phyloP scores from a whole-genome alignment of 495 filamentous ascomycete species.

The Aspergillus bridgeri region DNA sequence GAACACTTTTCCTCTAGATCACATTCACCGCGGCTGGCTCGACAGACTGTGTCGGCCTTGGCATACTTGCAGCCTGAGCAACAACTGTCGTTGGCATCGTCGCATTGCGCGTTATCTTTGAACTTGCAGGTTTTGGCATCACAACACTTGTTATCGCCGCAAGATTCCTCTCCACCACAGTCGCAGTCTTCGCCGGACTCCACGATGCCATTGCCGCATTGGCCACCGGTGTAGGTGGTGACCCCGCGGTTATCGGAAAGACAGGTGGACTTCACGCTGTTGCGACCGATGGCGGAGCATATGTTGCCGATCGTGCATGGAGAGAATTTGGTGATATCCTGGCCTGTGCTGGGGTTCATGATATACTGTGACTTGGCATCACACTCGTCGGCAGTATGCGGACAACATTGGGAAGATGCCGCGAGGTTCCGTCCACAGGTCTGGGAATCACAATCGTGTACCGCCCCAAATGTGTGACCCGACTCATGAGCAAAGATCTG shows the following conservation, averaged over 20 bases:
- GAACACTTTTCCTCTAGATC: constrained; percentile 82
- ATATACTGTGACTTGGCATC: constrained; percentile 75
- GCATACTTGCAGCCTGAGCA: constrained; percentile 76
- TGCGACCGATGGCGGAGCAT: constrained; percentile 82
- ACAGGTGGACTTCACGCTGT: constrained; percentile 72
- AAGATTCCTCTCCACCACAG: constrained; percentile 74
- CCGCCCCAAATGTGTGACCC: constrained; percentile 93
- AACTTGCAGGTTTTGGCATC: constrained; percentile 88
- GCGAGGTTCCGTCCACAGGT: constrained; percentile 64
- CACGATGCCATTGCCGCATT: constrained; percentile 97
- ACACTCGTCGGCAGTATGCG: constrained; percentile 64
- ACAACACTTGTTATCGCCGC: constrained; percentile 76
- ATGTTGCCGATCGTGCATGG: constrained; percentile 90
- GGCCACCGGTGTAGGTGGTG: constrained; percentile 76
- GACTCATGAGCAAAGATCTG: constrained; percentile 95
- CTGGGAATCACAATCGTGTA: constrained; percentile 77
- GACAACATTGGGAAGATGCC: constrained; percentile 80
- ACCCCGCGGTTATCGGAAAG: constrained; percentile 80
- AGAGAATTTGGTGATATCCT: constrained; percentile 74
- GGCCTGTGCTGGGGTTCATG: constrained; percentile 88
- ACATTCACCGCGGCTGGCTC: constrained; percentile 71
- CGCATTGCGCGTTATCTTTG: constrained; percentile 70
- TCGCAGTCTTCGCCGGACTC: constrained; percentile 94
- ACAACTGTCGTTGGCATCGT: constrained; percentile 88
- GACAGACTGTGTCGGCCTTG: constrained; percentile 66